These are phyloP conservation scores for Podospora sp. DNA, from an alignment of 495 filamentous ascomycete species.

Conservation along the genomic window DNA sequence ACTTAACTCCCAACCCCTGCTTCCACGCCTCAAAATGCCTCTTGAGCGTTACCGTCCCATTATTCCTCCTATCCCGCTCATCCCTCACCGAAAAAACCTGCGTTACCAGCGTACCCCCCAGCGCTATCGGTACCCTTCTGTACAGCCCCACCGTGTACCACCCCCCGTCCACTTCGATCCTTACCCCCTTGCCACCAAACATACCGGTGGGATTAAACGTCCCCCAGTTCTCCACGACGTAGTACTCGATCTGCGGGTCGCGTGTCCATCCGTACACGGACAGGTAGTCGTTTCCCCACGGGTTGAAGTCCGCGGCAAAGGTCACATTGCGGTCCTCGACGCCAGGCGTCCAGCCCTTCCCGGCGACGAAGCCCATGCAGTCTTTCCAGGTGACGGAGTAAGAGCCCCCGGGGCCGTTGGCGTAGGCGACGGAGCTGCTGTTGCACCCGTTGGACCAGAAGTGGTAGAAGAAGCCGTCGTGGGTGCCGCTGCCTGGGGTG, in stretches of 20 bases:
- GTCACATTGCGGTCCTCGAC: conserved; percentile 6
- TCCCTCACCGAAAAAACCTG: too few species aligned
- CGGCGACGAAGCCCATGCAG: conserved; percentile 59
- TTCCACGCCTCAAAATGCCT: too few species aligned
- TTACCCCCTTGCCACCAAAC: neutral
- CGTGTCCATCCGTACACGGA: conserved; percentile 59
- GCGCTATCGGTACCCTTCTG: too few species aligned
- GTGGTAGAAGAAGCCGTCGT: conserved; percentile 61
- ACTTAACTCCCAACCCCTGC: too few species aligned
- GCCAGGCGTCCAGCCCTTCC: conserved; percentile 63
- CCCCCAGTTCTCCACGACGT: conserved; percentile 54
- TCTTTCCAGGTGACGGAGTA: conserved; percentile 59
- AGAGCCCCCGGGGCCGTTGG: conserved; percentile 52
- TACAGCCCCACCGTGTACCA: neutral
- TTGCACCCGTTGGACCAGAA: conserved; percentile 61
- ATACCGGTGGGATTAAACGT: conserved; percentile 49
- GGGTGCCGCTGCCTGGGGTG: conserved; percentile 44
- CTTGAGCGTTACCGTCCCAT: too few species aligned
- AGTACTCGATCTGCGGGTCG: conserved; percentile 31
- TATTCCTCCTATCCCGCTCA: too few species aligned
- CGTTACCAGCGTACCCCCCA: too few species aligned
- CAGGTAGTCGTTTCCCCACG: conserved; percentile 51
- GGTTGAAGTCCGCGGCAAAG: conserved; percentile 16
- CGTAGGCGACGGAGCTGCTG: conserved; percentile 54
- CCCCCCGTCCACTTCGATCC: neutral